Conservation (phyloP, 441 rosid species). For the Rhodomyrtus psidioides region DNA sequence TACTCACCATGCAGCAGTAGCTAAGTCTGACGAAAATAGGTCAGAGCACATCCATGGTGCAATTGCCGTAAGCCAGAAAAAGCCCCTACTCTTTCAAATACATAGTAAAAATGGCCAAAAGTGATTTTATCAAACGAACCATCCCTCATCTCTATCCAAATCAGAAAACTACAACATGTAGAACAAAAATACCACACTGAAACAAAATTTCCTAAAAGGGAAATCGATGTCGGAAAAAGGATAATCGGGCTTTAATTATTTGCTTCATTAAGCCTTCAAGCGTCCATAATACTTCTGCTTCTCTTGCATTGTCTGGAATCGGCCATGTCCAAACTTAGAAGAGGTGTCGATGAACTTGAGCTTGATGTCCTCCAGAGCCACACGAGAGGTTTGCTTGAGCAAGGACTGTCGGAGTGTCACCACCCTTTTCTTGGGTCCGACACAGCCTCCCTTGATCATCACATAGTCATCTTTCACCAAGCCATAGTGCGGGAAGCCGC, state of each 20-base stretch:
- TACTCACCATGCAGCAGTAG: neutral
- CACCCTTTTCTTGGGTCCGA: conserved; percentile 92
- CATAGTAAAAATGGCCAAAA: neutral
- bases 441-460: conserved; percentile 90
- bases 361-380: conserved; percentile 65
- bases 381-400: conserved; percentile 70
- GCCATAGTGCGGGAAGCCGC: conserved; percentile 93
- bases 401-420: conserved; percentile 77
- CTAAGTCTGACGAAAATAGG: neutral
- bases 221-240: neutral
- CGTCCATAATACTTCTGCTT: conserved; percentile 54
- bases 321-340: conserved; percentile 78
- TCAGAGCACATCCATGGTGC: neutral
- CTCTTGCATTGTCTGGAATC: conserved; percentile 72
- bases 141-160: neutral
- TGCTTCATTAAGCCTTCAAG: conserved; percentile 30
- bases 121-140: neutral
- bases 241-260: neutral
- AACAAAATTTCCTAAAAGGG: neutral
- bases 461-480: conserved; percentile 71
- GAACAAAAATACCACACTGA: neutral
- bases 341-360: conserved; percentile 84
- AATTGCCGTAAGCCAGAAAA: neutral
- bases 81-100: neutral
- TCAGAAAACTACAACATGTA: neutral